phyloP scores from a whole-genome alignment of 2,329 filamentous ascomycete species.

The Aspergillus ibericus region DNA sequence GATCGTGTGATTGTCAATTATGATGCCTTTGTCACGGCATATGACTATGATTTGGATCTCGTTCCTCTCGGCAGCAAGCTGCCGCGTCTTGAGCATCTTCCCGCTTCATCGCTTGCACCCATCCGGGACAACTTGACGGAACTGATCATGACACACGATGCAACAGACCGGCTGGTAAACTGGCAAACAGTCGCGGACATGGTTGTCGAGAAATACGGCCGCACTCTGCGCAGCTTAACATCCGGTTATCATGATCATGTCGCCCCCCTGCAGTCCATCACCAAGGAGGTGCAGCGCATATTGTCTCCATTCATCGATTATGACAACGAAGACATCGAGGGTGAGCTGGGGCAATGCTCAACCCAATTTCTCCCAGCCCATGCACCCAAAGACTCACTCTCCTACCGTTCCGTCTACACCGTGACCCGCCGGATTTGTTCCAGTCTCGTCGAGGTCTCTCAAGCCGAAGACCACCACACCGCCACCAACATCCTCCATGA shows the following conservation, averaged over 20 bases:
- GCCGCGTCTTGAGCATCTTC: not conserved
- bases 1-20: not conserved
- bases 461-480: not conserved
- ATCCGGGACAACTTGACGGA: not conserved
- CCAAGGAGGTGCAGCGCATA: not conserved
- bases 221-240: not conserved
- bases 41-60: not conserved
- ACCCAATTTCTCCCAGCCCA: not conserved
- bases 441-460: not conserved
- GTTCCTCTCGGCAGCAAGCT: not conserved
- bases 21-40: not conserved
- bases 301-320: not conserved
- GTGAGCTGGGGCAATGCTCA: not conserved
- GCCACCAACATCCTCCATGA: not conserved
- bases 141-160: not conserved
- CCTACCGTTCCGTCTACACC: not conserved
- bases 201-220: not conserved
- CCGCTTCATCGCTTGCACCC: not conserved
- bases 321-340: not conserved
- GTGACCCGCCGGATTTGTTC: not conserved
- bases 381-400: not conserved
- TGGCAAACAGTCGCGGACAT: not conserved
- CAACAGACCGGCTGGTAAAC: not conserved
- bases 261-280: not conserved
- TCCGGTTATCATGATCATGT: not conserved